phyloP scores from a whole-genome alignment of 2,329 filamentous ascomycete genomes.

The Xylaria sp. region DNA sequence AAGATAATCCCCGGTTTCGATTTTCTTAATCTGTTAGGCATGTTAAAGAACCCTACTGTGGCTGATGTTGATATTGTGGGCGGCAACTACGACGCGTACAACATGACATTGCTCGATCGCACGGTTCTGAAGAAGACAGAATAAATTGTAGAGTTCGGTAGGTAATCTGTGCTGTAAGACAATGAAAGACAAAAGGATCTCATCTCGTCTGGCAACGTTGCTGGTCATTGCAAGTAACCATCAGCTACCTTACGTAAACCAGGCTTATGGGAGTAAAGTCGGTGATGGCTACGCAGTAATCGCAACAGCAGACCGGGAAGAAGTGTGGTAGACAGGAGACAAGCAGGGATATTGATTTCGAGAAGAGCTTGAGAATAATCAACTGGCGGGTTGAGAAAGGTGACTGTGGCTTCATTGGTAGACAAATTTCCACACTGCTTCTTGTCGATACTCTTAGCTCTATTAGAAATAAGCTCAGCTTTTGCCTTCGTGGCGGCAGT shows the following conservation, averaged over 20 bases:
- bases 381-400: neutral
- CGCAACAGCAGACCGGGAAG: too few relatives aligned
- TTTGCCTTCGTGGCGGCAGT: neutral
- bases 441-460: neutral
- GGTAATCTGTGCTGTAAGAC: neutral
- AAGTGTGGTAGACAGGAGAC: too few relatives aligned
- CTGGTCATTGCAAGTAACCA: too few relatives aligned
- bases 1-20: neutral
- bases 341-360: too few relatives aligned
- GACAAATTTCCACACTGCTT: neutral
- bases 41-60: neutral
- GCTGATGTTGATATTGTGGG: neutral
- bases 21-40: neutral
- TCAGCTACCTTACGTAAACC: too few relatives aligned
- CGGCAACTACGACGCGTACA: neutral
- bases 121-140: neutral
- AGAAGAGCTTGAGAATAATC: neutral
- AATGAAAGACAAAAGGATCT: too few relatives aligned
- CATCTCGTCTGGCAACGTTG: too few relatives aligned
- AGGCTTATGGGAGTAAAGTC: too few relatives aligned
- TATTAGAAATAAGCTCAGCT: neutral
- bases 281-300: too few relatives aligned
- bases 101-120: neutral
- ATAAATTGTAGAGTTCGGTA: neutral
- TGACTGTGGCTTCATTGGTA: neutral